Evolutionary conservation across 345 rosid genomes (phyloP).

Genomic region (Melaleuca alternifolia): DNA sequence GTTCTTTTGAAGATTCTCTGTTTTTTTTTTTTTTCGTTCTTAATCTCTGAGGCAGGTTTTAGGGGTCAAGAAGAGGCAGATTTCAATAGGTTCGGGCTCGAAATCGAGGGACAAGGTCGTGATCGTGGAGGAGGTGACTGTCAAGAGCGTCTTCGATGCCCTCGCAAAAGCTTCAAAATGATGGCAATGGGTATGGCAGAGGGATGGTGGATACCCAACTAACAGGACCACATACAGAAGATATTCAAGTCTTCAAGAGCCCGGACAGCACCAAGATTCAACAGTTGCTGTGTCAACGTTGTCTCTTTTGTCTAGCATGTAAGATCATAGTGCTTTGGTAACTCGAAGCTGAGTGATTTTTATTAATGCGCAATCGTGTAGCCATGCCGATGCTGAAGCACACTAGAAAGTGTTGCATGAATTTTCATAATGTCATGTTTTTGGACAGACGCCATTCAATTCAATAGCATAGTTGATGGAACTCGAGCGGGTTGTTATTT

Average conservation of each 20-base stretch:
- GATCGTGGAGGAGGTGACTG: slow-evolving; percentile 59
- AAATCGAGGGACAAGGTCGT: slow-evolving; percentile 88
- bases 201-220: neutral
- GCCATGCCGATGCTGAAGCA: neutral
- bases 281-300: neutral
- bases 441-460: neutral
- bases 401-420: neutral
- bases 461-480: neutral
- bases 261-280: neutral
- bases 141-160: slow-evolving; percentile 48
- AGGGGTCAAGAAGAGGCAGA: slow-evolving; percentile 78
- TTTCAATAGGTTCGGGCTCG: slow-evolving; percentile 72
- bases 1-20: neutral
- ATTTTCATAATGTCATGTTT: neutral
- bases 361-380: neutral
- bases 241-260: neutral
- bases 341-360: neutral
- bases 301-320: neutral
- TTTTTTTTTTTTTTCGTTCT: neutral
- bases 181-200: neutral
- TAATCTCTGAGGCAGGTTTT: slow-evolving; percentile 36
- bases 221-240: neutral
- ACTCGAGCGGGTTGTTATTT: neutral
- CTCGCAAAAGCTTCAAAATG: slow-evolving; percentile 39
- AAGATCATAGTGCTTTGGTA: neutral